Evolutionary conservation across 2,329 filamentous ascomycete genomes (phyloP).

Genomic region (Pseudocercospora macadamiae): DNA sequence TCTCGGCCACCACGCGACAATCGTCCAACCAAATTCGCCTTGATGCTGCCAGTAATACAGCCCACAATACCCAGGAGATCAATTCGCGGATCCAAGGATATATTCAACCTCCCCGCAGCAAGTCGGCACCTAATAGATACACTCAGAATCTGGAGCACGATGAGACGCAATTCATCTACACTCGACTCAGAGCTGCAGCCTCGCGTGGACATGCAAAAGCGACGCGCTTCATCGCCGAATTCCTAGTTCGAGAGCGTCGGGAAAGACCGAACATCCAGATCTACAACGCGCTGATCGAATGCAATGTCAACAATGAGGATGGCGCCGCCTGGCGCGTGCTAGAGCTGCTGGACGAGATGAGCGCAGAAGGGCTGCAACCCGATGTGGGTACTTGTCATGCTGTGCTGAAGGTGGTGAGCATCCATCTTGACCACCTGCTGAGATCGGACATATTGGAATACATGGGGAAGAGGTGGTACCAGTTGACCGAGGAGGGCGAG

Average conservation of each 20-base stretch:
- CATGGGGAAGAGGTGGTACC: constrained; percentile 75
- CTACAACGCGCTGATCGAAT: constrained; percentile 75
- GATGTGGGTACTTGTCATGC: constrained; percentile 72
- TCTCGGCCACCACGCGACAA: constrained; percentile 7
- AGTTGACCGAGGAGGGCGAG: constrained; percentile 62
- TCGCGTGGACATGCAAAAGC: constrained; percentile 43
- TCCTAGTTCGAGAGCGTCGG: constrained; percentile 60
- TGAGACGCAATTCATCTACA: constrained; percentile 47
- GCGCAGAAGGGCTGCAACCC: constrained; percentile 60
- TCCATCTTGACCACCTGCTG: constrained; percentile 84
- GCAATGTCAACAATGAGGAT: constrained; percentile 64
- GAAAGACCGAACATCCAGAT: constrained; percentile 61
- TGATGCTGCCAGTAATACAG: constrained; percentile 1
- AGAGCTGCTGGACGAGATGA: constrained; percentile 74
- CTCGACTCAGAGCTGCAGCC: constrained; percentile 49
- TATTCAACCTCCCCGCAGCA: neutral
- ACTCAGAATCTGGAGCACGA: constrained; percentile 15
- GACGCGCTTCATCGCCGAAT: constrained; percentile 55
- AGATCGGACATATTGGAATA: constrained; percentile 71
- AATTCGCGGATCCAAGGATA: neutral
- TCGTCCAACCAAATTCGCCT: constrained; percentile 1
- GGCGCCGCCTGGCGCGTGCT: constrained; percentile 69
- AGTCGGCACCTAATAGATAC: too few relatives aligned
- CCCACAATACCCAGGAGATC: neutral
- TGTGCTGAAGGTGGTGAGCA: constrained; percentile 71